These are phyloP conservation scores for Elaeagnus macrophylla DNA, from an alignment of 306 rosid genomes.

Conservation along the genomic window DNA sequence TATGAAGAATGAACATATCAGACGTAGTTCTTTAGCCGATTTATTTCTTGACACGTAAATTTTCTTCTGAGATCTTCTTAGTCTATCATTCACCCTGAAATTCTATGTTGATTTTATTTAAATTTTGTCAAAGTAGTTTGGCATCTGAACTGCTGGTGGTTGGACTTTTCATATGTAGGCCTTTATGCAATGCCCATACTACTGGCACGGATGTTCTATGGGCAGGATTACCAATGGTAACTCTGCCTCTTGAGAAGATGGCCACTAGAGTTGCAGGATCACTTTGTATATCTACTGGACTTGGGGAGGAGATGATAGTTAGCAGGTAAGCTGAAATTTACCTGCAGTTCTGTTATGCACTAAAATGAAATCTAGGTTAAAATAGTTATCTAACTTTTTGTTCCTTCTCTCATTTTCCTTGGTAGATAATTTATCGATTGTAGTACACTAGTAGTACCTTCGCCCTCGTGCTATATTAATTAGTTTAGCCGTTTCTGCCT, in stretches of 20 bases:
- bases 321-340: constrained; percentile 33
- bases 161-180: constrained; percentile 41
- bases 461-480: too few species aligned
- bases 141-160: constrained; percentile 5
- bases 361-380: neutral
- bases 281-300: constrained; percentile 82
- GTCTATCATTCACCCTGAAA: neutral
- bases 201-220: constrained; percentile 95
- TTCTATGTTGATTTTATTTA: neutral
- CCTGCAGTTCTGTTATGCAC: neutral
- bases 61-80: neutral
- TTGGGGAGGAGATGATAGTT: constrained; percentile 97
- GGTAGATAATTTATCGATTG: too few species aligned
- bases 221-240: constrained; percentile 98
- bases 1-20: constrained; percentile 87
- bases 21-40: constrained; percentile 89
- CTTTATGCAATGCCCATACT: constrained; percentile 97
- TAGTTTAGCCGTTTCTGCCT: too few species aligned
- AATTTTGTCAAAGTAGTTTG: neutral
- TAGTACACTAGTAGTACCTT: too few species aligned
- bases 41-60: constrained; percentile 89
- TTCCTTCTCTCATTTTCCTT: too few species aligned
- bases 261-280: constrained; percentile 99
- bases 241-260: constrained; percentile 95
- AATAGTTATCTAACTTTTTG: neutral